Conservation (phyloP, 176 grass and related monocot species). For the Oryza rufipogon region DNA sequence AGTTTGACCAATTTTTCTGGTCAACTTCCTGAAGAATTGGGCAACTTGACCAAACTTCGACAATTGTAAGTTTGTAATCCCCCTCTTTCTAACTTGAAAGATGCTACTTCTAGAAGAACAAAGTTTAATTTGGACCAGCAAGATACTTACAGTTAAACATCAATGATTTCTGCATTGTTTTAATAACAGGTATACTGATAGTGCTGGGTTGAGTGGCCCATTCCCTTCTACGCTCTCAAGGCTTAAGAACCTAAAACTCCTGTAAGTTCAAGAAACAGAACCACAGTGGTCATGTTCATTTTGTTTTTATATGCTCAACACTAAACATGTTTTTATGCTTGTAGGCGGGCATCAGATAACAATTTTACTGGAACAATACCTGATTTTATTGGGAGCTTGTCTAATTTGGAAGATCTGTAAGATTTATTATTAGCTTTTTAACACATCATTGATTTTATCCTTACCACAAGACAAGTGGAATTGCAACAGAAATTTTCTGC, state of each 20-base stretch:
- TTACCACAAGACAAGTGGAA: neutral
- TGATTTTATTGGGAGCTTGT: slow-evolving; percentile 55
- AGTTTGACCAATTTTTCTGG: slow-evolving; percentile 50
- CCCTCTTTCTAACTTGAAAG: neutral
- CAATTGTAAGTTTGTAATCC: neutral
- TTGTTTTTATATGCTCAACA: neutral
- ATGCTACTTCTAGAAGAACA: neutral
- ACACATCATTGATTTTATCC: neutral
- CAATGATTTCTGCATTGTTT: neutral
- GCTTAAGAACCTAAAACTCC: slow-evolving; percentile 43
- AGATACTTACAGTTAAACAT: neutral
- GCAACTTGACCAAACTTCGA: slow-evolving; percentile 51
- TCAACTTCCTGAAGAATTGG: slow-evolving; percentile 48
- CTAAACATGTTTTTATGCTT: neutral
- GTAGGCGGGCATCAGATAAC: slow-evolving; percentile 46
- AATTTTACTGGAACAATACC: slow-evolving; percentile 61
- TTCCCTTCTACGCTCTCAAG: slow-evolving; percentile 61
- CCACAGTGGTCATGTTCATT: neutral
- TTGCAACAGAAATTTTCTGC: neutral
- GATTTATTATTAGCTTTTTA: neutral
- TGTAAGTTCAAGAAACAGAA: slow-evolving; percentile 45
- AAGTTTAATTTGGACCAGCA: neutral
- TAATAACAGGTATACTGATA: slow-evolving; percentile 58
- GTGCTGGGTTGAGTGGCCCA: slow-evolving; percentile 64
- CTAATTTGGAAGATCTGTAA: slow-evolving; percentile 38